Percentiles rank a stretch among this genome's conserved stretches.
phyloP scores from a whole-genome alignment of 441 rosid species.

The Raphanus hybrid region DNA sequence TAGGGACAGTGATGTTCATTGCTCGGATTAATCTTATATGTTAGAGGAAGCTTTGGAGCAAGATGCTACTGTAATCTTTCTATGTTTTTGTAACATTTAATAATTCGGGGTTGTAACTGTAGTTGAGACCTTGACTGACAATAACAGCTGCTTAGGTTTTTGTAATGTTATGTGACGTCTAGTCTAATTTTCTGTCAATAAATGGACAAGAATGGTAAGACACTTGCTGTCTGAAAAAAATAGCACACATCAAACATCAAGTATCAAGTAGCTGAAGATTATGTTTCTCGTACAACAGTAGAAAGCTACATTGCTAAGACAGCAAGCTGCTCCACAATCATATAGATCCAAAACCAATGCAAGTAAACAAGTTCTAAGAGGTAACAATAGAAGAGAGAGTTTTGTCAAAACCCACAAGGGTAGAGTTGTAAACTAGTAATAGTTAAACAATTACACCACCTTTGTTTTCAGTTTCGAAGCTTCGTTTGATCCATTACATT shows the following conservation, averaged over 20 bases:
- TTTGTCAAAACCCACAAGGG: conserved; percentile 11
- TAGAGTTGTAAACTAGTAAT: conserved; percentile 5
- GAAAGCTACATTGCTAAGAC: conserved; percentile 22
- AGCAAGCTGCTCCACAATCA: conserved; percentile 27
- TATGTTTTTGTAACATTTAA: conserved; percentile 22
- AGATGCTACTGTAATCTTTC: conserved; percentile 20
- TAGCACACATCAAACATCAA: not conserved
- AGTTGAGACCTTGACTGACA: conserved; percentile 30
- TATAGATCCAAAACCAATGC: not conserved
- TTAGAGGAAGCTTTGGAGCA: conserved; percentile 25
- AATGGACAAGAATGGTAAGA: conserved; percentile 5
- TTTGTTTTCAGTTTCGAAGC: not conserved
- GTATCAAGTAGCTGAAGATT: not conserved
- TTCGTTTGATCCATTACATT: not conserved
- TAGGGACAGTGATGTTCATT: conserved; percentile 65
- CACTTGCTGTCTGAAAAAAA: not conserved
- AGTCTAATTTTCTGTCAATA: not conserved
- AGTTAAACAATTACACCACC: conserved; percentile 27
- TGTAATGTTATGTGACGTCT: conserved; percentile 6
- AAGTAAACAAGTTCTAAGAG: too few relatives aligned
- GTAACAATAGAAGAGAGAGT: conserved; percentile 34
- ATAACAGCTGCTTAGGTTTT: conserved; percentile 16
- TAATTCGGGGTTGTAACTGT: conserved; percentile 27
- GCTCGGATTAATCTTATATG: not conserved
- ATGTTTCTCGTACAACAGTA: conserved; percentile 33